Base-by-base conservation (phyloP, 1,284 basidiomycete genomes). In the Rhodotorula sp. region DNA sequence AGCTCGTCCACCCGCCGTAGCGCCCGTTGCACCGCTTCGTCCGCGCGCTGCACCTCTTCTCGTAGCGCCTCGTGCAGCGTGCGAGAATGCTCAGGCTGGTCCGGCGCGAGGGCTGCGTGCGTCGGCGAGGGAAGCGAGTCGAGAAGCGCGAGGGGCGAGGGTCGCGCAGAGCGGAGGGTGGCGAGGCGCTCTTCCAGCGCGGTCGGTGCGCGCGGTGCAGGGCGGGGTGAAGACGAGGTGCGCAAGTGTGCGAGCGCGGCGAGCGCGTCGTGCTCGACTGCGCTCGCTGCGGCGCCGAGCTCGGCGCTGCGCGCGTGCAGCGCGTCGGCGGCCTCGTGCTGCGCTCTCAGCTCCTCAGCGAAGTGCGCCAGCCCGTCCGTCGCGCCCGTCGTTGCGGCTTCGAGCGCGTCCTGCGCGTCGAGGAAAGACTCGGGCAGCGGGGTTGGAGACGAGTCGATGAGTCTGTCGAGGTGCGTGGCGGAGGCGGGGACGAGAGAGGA, bases 331-430 rank as follows among this genome's bases (percentile, higher is more conserved):
- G 34, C 45, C 19, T n/a, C 55, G 71, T 70, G 68, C 57, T 69
- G 66, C 23, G 52, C 45, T 27, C 59, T 45, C 41, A 73, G 27
- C 13, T 42, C 59, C 1, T 56, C 62, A 19, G 66, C 56, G 41
- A 74, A 75, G 0, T 27, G 48, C 4, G 27, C 41, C 12, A 74
- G 10, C 0, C 74, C 74, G 5, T 52, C 48, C 16, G 52, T 50
- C 0, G 49, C 57, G n/a, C 17, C 45, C 23, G 53, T 46, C 17
- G 64, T 45, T 3, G 46, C 49, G 5, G 64, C 67, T 58, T 78
- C 77, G n/a, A 78, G 52, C 0, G 64, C 52, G 44, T 78, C 77
- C 41, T 78, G 77, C 48, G 58, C 64, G 60, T 78, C 77, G 41
- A 78, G 64, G 48, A 77, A 77, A 4, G 60, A 16, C 16, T 75